These are phyloP conservation scores for Venturia asperata DNA, from an alignment of 2,329 filamentous ascomycete species.

Conservation along the genomic window DNA sequence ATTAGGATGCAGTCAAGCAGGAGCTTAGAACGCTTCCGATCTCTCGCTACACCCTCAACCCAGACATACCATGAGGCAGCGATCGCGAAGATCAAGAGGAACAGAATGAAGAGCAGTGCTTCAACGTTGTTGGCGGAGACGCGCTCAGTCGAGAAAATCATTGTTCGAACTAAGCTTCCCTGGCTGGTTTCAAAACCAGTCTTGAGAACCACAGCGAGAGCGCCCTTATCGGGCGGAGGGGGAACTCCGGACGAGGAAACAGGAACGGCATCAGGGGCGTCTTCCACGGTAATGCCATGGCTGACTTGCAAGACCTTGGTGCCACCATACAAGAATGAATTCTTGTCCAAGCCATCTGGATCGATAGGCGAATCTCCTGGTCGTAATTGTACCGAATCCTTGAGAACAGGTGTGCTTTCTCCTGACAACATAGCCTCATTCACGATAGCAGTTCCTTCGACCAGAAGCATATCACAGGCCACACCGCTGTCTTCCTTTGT, in stretches of 20 bases:
- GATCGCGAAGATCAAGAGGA: conserved; percentile 90
- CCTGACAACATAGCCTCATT: conserved; percentile 99
- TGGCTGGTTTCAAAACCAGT: conserved; percentile 98
- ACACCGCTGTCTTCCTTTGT: conserved; percentile 97
- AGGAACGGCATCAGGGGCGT: conserved; percentile 49
- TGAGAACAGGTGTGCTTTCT: conserved; percentile 92
- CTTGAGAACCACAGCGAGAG: conserved; percentile 89
- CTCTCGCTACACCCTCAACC: conserved; percentile 89
- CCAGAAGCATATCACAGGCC: conserved; percentile 91
- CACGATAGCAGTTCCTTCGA: conserved; percentile 93
- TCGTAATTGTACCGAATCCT: conserved; percentile 89
- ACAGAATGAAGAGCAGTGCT: conserved; percentile 94
- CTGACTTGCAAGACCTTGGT: conserved; percentile 96
- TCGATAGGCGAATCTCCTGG: conserved; percentile 75
- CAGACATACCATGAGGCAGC: conserved; percentile 99
- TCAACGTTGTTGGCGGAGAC: conserved; percentile 98
- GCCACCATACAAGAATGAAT: conserved; percentile 90
- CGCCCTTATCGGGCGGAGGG: conserved; percentile 84
- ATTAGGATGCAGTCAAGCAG: conserved; percentile 96
- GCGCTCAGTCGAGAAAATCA: conserved; percentile 99
- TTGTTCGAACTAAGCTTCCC: conserved; percentile 92
- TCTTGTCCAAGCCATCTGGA: conserved; percentile 89
- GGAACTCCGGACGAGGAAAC: conserved; percentile 70
- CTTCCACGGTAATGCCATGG: conserved; percentile 72
- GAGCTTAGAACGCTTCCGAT: conserved; percentile 95